A percentile compares a stretch with the other conserved stretches of the same genome.
Evolutionary conservation across 345 rosid genomes (phyloP).

Genomic region (Limnanthes douglasii): DNA sequence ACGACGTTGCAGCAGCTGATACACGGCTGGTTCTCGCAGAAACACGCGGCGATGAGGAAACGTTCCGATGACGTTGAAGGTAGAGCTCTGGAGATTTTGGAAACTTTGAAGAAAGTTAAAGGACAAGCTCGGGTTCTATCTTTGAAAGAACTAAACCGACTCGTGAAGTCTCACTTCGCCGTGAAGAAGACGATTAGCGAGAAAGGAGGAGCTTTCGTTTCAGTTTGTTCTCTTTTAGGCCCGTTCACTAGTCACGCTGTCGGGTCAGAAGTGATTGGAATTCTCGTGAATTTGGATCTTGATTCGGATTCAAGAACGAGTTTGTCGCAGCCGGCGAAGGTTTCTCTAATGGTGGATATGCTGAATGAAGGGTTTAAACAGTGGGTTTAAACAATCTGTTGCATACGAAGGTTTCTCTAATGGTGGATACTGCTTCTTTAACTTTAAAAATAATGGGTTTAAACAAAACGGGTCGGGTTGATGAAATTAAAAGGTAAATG

Average conservation of each 20-base stretch:
- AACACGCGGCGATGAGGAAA: slow-evolving; percentile 43
- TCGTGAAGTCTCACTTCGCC: slow-evolving; percentile 25
- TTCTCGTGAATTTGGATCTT: slow-evolving; percentile 50
- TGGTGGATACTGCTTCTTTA: no score
- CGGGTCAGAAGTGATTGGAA: slow-evolving; percentile 59
- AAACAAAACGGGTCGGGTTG: no score
- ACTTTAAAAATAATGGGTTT: no score
- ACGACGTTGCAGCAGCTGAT: slow-evolving; percentile 52
- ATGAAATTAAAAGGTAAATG: no score
- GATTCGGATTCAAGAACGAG: slow-evolving; percentile 32
- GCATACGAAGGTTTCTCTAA: no score
- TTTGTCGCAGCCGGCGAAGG: slow-evolving; percentile 52
- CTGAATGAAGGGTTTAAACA: slow-evolving; percentile 68
- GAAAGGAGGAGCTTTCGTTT: slow-evolving; percentile 27
- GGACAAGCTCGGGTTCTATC: slow-evolving; percentile 62
- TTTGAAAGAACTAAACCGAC: slow-evolving; percentile 36
- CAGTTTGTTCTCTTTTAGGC: slow-evolving; percentile 39
- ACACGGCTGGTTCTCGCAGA: slow-evolving; percentile 53
- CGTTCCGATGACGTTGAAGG: slow-evolving; percentile 64
- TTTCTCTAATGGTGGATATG: slow-evolving; percentile 59
- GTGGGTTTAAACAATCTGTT: no score
- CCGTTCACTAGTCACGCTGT: slow-evolving; percentile 63
- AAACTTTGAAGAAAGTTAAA: slow-evolving; percentile 40
- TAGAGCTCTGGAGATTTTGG: slow-evolving; percentile 35
- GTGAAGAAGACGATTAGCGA: slow-evolving; percentile 38